Evolutionary conservation across 805 yeast species (phyloP), one percentile per base, ranked within the genome.

Genomic region (Candida chauliodis): DNA sequence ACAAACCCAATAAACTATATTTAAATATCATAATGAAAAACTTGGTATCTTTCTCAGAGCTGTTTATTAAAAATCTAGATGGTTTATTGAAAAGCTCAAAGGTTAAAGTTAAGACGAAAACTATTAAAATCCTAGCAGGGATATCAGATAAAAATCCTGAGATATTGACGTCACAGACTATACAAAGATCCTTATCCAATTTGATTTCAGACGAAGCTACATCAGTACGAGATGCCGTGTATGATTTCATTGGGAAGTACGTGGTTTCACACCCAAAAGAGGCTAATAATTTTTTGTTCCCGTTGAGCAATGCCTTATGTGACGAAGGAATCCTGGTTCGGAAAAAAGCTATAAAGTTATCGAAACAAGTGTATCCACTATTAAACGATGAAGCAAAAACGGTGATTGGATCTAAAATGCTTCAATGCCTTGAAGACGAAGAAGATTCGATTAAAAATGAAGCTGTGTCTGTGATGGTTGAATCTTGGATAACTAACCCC

Each of bases 221-320:
- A 0, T 71, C 81, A 27, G 91, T 87, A 0, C 71, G 88, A 41
- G 89, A 83, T 49, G 86, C 95, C 0, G 81, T 81, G 2, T 61
- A 88, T 20, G 93, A 85, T 30, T 65, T 88, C 27, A 58, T 88
- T 18, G 70, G 72, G 8, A 69, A 65, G 36, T 76, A 71, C 38
- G 51, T 80, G 27, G 49, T 59, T 2, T 47, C 63, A 2, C 67
- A 67, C 35, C 75, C 78, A 0, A 69, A 64, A 3, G 52, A 71
- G 21, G 63, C 75, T 15, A 66, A 68, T 2, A 71, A 69, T 19
- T 80, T 75, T 45, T 76, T 76, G 50, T 59, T 53, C 7, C 60
- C 74, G 13, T 58, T 84, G 6, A 64, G 78, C 30, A 73, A 65
- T 8, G 53, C 79, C 46, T 53, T 72, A 23, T 63, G 58, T 38